phyloP scores from a whole-genome alignment of 345 rosid species.

The Kernera saxatilis region DNA sequence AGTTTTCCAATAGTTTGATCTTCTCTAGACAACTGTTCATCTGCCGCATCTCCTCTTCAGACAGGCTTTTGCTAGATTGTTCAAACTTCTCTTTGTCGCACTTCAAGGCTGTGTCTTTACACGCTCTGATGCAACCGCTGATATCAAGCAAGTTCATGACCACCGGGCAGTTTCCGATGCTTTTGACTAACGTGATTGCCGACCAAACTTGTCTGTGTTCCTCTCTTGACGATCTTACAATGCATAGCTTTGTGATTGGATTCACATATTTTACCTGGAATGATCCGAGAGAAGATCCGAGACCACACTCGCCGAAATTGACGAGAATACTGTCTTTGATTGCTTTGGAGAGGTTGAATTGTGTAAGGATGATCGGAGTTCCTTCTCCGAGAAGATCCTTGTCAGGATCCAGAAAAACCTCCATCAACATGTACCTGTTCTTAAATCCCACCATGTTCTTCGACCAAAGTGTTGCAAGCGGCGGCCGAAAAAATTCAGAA shows the following conservation, averaged over 20 bases:
- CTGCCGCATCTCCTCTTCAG: constrained; percentile 45
- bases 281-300: constrained; percentile 63
- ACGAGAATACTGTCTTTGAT: constrained; percentile 58
- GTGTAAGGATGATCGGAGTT: constrained; percentile 66
- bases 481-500: not conserved
- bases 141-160: constrained; percentile 63
- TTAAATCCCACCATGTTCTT: constrained; percentile 67
- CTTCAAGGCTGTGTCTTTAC: constrained; percentile 61
- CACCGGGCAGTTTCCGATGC: constrained; percentile 57
- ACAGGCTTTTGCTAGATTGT: constrained; percentile 41
- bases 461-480: no score
- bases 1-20: constrained; percentile 56
- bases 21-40: constrained; percentile 60
- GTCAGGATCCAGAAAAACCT: constrained; percentile 67
- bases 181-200: constrained; percentile 64
- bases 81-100: constrained; percentile 75
- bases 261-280: constrained; percentile 74
- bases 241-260: constrained; percentile 61
- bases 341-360: constrained; percentile 50
- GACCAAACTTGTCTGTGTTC: constrained; percentile 71
- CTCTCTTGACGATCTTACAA: constrained; percentile 69
- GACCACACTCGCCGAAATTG: constrained; percentile 77
- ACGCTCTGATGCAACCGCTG: constrained; percentile 65
- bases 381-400: constrained; percentile 37
- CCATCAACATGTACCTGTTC: constrained; percentile 71